Conservation (phyloP, 2,329 filamentous ascomycete genomes). For the Zasmidium cellare region DNA sequence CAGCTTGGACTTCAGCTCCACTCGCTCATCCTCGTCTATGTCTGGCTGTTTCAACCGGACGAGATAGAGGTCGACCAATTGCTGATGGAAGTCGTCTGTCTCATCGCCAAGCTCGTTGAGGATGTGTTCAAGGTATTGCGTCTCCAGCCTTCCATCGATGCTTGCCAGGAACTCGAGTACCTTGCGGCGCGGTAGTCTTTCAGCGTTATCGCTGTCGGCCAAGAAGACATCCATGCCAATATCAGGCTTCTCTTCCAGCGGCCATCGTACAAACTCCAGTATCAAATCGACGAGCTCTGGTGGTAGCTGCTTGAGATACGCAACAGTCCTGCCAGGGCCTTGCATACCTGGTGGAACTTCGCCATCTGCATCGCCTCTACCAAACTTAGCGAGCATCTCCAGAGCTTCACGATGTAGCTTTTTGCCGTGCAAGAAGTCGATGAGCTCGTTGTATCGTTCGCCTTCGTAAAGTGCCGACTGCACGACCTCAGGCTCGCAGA, state of each 20-base stretch:
- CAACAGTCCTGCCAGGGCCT: conserved; percentile 80
- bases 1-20: conserved; percentile 56
- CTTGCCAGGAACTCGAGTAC: conserved; percentile 73
- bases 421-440: conserved; percentile 98
- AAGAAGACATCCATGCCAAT: conserved; percentile 91
- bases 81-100: conserved; percentile 84
- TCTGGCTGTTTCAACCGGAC: conserved; percentile 46
- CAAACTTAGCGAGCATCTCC: conserved; percentile 78
- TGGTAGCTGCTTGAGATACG: conserved; percentile 85
- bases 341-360: conserved; percentile 59
- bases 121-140: conserved; percentile 85
- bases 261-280: conserved; percentile 89
- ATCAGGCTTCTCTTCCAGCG: conserved; percentile 68
- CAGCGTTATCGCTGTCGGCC: conserved; percentile 91
- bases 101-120: conserved; percentile 82
- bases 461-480: conserved; percentile 89
- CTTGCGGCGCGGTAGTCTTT: conserved; percentile 75
- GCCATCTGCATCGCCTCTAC: conserved; percentile 54
- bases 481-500: conserved; percentile 93
- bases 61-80: conserved; percentile 72
- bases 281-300: conserved; percentile 88
- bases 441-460: conserved; percentile 85
- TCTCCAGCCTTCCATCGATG: conserved; percentile 70
- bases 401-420: conserved; percentile 86
- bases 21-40: conserved; percentile 36